Evolutionary conservation across 169 alveolate species (phyloP).

Genomic region (Prorocentrum cordatum): DNA sequence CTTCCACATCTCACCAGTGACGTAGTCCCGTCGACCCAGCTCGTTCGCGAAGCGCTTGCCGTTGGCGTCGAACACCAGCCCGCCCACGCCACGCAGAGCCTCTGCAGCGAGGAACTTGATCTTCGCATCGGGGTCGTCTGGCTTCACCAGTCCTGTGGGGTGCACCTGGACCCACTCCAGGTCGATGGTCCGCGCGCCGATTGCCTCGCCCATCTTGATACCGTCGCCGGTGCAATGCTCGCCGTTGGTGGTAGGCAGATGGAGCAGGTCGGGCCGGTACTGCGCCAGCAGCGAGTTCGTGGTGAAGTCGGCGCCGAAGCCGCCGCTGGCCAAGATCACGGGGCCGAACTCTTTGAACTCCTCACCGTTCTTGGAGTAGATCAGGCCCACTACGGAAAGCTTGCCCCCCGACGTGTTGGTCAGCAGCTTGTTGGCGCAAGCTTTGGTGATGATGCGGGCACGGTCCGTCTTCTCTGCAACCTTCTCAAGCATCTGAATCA

Average conservation of each 20-base stretch:
- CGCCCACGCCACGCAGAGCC: slow-evolving; percentile 78
- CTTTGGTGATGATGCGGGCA: too few species aligned
- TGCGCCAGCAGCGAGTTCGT: too few species aligned
- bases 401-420: too few species aligned
- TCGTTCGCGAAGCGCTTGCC: slow-evolving; percentile 75
- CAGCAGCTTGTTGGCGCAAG: too few species aligned
- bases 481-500: slow-evolving; percentile 20
- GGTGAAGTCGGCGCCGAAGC: too few species aligned
- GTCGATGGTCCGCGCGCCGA: slow-evolving; percentile 74
- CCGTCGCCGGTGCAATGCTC: slow-evolving; percentile 26
- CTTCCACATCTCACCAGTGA: slow-evolving; percentile 73
- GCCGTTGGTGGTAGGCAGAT: too few species aligned
- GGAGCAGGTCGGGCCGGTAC: too few species aligned
- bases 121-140: slow-evolving; percentile 59
- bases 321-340: too few species aligned
- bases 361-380: too few species aligned
- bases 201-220: slow-evolving; percentile 72
- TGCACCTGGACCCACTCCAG: slow-evolving; percentile 75
- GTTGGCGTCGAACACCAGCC: slow-evolving; percentile 72
- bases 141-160: slow-evolving; percentile 70
- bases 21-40: slow-evolving; percentile 72
- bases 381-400: too few species aligned
- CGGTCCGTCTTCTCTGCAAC: background rate
- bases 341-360: too few species aligned
- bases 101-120: slow-evolving; percentile 77